Percentiles rank a stretch among this genome's conserved stretches.
phyloP scores from a whole-genome alignment of 23 red algal species.

The Pyropia haitanensis region DNA sequence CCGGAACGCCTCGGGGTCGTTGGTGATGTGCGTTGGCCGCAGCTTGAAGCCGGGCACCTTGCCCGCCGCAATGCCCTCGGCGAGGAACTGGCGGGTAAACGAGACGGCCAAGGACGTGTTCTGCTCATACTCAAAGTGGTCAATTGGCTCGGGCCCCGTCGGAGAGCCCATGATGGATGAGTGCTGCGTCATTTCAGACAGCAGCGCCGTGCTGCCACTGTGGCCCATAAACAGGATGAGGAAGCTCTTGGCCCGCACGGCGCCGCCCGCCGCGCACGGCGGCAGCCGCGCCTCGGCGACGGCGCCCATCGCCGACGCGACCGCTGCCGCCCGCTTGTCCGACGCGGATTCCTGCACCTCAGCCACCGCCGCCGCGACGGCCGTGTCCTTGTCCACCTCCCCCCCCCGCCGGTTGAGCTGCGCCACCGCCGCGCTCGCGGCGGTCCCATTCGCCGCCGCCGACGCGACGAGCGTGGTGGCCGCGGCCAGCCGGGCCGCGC shows the following conservation, averaged over 20 bases:
- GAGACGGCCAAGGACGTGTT: constrained; percentile 8
- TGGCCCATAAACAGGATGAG: constrained; percentile 68
- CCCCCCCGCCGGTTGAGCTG: no score
- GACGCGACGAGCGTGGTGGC: no score
- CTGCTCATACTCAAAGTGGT: constrained; percentile 18
- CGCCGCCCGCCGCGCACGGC: no score
- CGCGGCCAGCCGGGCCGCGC: no score
- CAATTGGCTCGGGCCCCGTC: constrained; percentile 26
- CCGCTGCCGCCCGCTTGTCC: no score
- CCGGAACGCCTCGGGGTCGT: constrained; percentile 20
- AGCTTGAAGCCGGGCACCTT: constrained; percentile 36
- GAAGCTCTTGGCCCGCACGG: constrained; percentile 19
- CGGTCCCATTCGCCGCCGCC: no score
- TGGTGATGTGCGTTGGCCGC: constrained; percentile 25
- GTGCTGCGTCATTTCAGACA: constrained; percentile 33
- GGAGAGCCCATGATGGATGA: not conserved
- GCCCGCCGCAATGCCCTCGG: constrained; percentile 1
- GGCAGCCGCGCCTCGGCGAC: no score
- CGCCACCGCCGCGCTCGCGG: no score
- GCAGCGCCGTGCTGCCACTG: constrained; percentile 39
- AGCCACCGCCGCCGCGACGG: no score
- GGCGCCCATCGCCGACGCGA: no score
- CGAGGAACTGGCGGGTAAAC: constrained; percentile 24
- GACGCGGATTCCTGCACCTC: no score
- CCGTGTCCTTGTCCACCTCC: no score